phyloP scores from a whole-genome alignment of 768 basidiomycete genomes.

The Pleurotus djamor region DNA sequence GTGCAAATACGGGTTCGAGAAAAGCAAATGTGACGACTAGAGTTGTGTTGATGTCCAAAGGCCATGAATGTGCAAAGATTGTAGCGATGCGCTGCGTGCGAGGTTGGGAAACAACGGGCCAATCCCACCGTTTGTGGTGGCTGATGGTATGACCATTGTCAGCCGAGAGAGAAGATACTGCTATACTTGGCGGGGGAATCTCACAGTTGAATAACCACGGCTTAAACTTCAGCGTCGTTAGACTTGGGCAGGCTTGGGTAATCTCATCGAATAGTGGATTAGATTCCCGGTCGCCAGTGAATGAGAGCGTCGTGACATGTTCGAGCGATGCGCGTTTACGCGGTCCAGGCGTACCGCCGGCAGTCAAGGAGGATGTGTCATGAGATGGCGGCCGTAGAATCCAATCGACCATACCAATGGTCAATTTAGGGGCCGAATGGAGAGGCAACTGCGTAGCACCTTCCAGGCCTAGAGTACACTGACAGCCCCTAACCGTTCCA shows the following conservation, averaged over 20 bases:
- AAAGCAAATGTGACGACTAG: no score
- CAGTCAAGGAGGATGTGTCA: no score
- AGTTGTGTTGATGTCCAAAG: neutral
- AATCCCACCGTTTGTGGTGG: neutral
- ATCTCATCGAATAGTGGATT: neutral
- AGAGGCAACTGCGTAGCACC: neutral
- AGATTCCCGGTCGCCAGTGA: neutral
- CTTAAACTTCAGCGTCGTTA: neutral
- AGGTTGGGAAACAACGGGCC: neutral
- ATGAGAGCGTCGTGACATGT: neutral
- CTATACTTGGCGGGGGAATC: neutral
- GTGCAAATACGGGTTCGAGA: no score
- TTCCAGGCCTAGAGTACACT: no score
- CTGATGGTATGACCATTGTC: neutral
- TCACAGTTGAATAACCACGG: slow-evolving; percentile 1
- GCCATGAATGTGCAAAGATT: neutral
- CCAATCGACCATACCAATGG: neutral
- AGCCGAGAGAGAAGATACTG: neutral
- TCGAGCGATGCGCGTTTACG: neutral
- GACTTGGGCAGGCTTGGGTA: neutral
- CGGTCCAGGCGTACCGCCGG: neutral
- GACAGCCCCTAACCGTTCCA: no score
- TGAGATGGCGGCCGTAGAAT: neutral
- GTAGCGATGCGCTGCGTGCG: neutral
- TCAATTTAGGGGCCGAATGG: neutral